phyloP scores from a whole-genome alignment of 2,329 filamentous ascomycete genomes.

The Ambrosiella xylebori region DNA sequence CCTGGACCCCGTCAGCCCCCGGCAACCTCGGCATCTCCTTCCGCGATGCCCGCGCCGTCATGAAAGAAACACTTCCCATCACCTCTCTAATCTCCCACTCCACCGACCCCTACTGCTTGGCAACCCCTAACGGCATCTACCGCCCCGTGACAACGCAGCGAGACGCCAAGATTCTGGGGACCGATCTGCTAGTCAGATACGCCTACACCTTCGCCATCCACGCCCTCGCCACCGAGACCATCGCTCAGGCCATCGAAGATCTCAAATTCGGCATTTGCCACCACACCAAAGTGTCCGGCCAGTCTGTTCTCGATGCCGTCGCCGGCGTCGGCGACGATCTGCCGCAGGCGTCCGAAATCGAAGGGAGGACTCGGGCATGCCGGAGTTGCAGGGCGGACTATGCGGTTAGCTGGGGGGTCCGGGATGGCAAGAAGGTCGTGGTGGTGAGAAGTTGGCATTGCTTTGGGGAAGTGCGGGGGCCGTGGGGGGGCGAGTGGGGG shows the following conservation, averaged over 20 bases:
- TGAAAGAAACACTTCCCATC: neutral
- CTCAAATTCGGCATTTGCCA: conserved; percentile 1
- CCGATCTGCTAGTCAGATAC: neutral
- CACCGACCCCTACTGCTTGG: neutral
- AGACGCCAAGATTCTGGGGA: neutral
- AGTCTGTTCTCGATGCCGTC: neutral
- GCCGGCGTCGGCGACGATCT: neutral
- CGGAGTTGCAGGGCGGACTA: conserved; percentile 3
- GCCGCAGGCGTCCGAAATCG: neutral
- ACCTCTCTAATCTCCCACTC: neutral
- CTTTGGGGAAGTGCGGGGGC: conserved; percentile 4
- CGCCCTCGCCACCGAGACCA: neutral
- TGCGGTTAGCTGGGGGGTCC: neutral
- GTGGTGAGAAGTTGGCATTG: conserved; percentile 3
- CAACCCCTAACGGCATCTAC: neutral
- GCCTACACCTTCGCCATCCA: neutral
- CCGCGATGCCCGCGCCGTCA: conserved; percentile 6
- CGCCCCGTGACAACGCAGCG: neutral
- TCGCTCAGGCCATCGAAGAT: neutral
- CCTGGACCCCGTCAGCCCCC: conserved; percentile 6
- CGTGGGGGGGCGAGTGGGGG: conserved; percentile 7
- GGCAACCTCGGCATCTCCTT: conserved; percentile 3
- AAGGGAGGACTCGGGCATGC: neutral
- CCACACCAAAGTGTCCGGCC: neutral
- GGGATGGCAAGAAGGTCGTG: neutral